phyloP scores from a whole-genome alignment of 1,139 yeast species.

The Suhomyces bokatorum region DNA sequence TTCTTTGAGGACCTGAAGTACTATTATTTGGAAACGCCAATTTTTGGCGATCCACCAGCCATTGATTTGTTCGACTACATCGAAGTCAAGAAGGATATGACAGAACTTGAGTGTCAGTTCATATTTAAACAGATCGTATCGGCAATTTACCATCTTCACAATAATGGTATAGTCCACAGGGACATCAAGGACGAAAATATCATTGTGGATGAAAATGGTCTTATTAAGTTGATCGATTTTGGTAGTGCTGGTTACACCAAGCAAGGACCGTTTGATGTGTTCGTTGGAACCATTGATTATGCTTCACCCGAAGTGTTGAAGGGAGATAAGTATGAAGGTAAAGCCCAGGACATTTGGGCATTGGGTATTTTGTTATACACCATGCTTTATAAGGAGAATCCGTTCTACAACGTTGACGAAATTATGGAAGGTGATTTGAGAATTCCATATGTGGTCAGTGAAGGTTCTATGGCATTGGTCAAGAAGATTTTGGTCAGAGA shows the following conservation, averaged over 20 bases:
- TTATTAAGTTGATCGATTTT: conserved; percentile 86
- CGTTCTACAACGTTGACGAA: conserved; percentile 92
- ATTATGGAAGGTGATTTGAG: conserved; percentile 87
- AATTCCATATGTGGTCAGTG: conserved; percentile 62
- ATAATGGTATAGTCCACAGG: conserved; percentile 85
- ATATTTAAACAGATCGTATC: conserved; percentile 79
- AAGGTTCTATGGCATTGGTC: conserved; percentile 59
- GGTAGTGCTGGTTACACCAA: conserved; percentile 90
- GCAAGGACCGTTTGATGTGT: conserved; percentile 94
- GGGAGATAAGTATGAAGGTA: conserved; percentile 87
- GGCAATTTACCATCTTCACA: conserved; percentile 79
- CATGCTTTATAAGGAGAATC: conserved; percentile 89
- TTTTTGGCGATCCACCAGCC: conserved; percentile 86
- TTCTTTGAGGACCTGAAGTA: conserved; percentile 89
- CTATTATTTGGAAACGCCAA: conserved; percentile 87
- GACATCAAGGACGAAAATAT: conserved; percentile 95
- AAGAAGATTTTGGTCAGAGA: conserved; percentile 65
- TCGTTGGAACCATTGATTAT: conserved; percentile 95
- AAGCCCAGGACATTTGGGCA: conserved; percentile 97
- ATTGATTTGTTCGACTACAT: conserved; percentile 90
- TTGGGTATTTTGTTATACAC: conserved; percentile 88
- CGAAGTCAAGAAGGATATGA: conserved; percentile 78
- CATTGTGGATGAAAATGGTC: conserved; percentile 75
- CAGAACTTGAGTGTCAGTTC: conserved; percentile 70
- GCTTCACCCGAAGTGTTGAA: conserved; percentile 95